Percentiles rank a stretch among this genome's conserved stretches.
Conservation (phyloP, 495 filamentous ascomycete species). For the Penicillium maclennaniae region DNA sequence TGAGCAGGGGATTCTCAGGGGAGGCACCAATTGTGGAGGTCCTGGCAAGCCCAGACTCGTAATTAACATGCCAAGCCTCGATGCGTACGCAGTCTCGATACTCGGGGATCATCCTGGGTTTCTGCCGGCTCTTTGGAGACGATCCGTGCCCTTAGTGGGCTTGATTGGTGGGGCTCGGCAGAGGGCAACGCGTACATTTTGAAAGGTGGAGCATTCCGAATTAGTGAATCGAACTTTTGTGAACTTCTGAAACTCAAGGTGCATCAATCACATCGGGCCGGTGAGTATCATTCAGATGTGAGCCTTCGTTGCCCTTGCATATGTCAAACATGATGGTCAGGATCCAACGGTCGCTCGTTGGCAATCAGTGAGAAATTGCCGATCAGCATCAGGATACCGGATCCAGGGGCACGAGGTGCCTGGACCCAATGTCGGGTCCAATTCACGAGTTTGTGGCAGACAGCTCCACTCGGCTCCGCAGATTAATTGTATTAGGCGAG, state of each 20-base stretch:
- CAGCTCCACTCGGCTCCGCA: conserved; percentile 10
- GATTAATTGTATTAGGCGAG: conserved; percentile 15
- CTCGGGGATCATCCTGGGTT: conserved; percentile 5
- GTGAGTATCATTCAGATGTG: too few relatives aligned
- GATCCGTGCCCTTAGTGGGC: conserved; percentile 19
- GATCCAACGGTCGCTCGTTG: neutral
- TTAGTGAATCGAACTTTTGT: neutral
- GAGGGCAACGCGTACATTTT: conserved; percentile 23
- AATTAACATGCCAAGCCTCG: conserved; percentile 17
- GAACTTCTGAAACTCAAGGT: conserved; percentile 4
- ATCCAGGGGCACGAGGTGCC: neutral
- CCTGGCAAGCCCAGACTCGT: neutral
- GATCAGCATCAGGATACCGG: neutral
- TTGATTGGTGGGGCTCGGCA: conserved; percentile 19
- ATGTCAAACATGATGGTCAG: neutral
- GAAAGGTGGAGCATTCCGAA: conserved; percentile 8
- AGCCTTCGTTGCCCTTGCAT: too few relatives aligned
- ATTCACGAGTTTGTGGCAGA: neutral
- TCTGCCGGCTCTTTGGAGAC: conserved; percentile 9
- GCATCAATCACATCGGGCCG: neutral
- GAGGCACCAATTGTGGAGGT: conserved; percentile 3
- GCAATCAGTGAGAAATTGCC: neutral
- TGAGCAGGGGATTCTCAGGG: conserved; percentile 33
- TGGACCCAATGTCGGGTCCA: conserved; percentile 11
- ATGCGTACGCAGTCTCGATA: conserved; percentile 4